phyloP scores from a whole-genome alignment of 305 asterid species.

The Rubia tinctorum region DNA sequence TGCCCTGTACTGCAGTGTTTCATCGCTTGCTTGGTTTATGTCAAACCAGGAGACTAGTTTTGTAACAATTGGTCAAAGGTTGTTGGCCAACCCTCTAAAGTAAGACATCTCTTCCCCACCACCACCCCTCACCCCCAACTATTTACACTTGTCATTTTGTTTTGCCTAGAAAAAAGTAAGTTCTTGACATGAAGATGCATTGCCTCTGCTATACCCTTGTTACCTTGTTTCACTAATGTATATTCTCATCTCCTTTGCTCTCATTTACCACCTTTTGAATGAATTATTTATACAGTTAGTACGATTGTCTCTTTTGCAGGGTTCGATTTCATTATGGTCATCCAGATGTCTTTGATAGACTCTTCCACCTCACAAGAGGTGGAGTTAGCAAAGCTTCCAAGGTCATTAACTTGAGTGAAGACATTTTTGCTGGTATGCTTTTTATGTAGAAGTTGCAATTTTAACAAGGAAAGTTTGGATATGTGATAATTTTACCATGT shows the following conservation, averaged over 20 bases:
- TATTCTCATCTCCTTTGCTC: not conserved
- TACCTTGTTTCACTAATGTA: too few relatives aligned
- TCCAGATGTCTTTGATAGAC: slow-evolving; percentile 93
- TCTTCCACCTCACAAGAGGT: slow-evolving; percentile 93
- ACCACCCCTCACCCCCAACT: not conserved
- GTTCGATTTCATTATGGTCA: slow-evolving; percentile 99
- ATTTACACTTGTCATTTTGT: not conserved
- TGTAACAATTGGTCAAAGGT: slow-evolving; percentile 95
- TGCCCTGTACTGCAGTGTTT: slow-evolving; percentile 76
- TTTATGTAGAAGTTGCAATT: not conserved
- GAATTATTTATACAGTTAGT: not conserved
- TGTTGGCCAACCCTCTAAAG: slow-evolving; percentile 96
- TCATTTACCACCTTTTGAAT: slow-evolving; percentile 3
- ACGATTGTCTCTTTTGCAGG: slow-evolving; percentile 40
- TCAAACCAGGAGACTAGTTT: slow-evolving; percentile 98
- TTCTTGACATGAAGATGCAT: not conserved
- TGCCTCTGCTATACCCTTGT: not conserved
- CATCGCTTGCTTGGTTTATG: slow-evolving; percentile 99
- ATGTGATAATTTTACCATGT: slow-evolving; percentile 5
- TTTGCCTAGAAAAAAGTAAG: not conserved
- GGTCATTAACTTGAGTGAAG: slow-evolving; percentile 89
- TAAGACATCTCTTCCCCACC: slow-evolving; percentile 35
- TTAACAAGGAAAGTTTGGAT: not conserved
- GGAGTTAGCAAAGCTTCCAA: slow-evolving; percentile 96
- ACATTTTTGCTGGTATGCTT: slow-evolving; percentile 86